Evolutionary conservation across 2,329 filamentous ascomycete species (phyloP), one percentile per base, ranked within the genome.

Genomic region (Curvularia verruculosa): DNA sequence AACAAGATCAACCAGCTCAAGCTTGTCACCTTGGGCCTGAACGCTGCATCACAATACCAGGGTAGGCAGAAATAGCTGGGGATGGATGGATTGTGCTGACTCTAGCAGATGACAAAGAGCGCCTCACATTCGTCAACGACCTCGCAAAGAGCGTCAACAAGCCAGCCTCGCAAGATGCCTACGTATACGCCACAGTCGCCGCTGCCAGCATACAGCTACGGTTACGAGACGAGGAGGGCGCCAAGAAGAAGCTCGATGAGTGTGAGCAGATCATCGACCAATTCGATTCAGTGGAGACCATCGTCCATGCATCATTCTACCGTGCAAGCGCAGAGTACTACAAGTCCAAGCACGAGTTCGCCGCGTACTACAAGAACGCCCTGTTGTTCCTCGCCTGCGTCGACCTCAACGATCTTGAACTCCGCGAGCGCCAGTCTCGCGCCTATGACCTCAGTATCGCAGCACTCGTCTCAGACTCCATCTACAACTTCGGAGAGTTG

Each of bases 401-500:
- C 73, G 90, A 97, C 70, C 81, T 97, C 63, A 83, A 87, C 58
- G 85, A 89, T 53, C 83, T 99, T 56, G 84, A 88, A 41, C 81
- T 87, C 52, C 82, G 85, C 52, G 93, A 99, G 77, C 89, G 91
- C 69, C 88, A 89, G 75, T 85, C 85, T 58, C 88, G 94, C 68
- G 95, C 95, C 43, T 96, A 96, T 80, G 92, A 97, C 76, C 88
- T 99, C 61, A 90, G 90, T 72, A 89, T 98, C 52, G 92, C 95
- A 26, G 95, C 95, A 9, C 85, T 99, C 8, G 90, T 97, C 37
- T 97, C 93, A 49, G 91, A 94, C 72, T 91, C 87, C 70, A 99
- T 98, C 81, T 98, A 99, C 86, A 99, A 99, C 83, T 99, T 99
- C 70, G 95, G 95, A 77, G 95, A 99, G 82, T 88, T 99, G n/a